Percentiles rank a stretch among this genome's conserved stretches.
Evolutionary conservation across 78 protist genomes (phyloP).

Genomic region (Dictyostelium brefeldianum): DNA sequence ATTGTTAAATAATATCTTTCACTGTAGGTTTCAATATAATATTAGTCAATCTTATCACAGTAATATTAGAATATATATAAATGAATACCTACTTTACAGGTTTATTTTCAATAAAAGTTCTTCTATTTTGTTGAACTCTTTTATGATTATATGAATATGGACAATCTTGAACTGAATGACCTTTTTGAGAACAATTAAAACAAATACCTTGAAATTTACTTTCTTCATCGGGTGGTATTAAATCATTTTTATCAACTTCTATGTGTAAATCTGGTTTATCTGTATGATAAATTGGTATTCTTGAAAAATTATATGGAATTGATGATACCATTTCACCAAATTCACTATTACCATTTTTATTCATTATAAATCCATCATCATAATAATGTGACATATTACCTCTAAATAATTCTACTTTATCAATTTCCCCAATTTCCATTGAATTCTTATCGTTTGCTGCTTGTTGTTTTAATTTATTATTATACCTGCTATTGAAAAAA

Average conservation of each 20-base stretch:
- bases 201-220: neutral
- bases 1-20: conserved; percentile 26
- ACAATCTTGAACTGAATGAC: conserved; percentile 29
- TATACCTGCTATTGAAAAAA: neutral
- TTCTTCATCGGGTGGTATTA: no score
- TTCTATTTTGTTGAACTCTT: conserved; percentile 29
- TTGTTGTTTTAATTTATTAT: neutral
- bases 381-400: conserved; percentile 19
- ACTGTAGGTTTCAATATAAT: neutral
- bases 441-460: neutral
- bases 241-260: neutral
- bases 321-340: neutral
- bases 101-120: neutral
- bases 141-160: neutral
- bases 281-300: neutral
- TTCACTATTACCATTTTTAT: neutral
- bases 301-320: conserved; percentile 32
- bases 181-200: conserved; percentile 53
- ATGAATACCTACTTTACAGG: neutral
- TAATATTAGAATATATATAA: neutral
- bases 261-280: conserved; percentile 13
- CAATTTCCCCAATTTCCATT: neutral
- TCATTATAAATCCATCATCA: neutral
- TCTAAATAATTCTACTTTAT: neutral
- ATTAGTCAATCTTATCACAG: no score